A percentile compares a stretch with the other conserved stretches of the same genome.
phyloP scores from a whole-genome alignment of 2,329 filamentous ascomycete species.

The Alternaria alternata region DNA sequence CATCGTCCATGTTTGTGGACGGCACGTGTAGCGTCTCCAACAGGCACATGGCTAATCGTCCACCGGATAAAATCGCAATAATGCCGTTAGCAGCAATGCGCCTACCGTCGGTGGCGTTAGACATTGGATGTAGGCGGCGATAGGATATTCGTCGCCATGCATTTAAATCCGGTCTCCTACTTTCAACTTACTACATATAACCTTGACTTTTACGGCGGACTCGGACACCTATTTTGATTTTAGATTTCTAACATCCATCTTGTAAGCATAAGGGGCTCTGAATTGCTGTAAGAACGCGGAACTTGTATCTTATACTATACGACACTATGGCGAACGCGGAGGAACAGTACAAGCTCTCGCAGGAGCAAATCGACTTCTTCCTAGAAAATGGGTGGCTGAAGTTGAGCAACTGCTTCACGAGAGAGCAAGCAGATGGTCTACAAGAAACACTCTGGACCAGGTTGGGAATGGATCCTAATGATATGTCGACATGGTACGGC shows the following conservation, averaged over 20 bases:
- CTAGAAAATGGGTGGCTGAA: constrained; percentile 65
- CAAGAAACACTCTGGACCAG: constrained; percentile 67
- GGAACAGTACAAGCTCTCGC: constrained; percentile 48
- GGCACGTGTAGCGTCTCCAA: constrained; percentile 20
- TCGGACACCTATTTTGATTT: background rate
- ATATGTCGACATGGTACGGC: constrained; percentile 69
- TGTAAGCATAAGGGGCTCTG: background rate
- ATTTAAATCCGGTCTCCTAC: background rate
- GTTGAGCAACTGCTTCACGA: constrained; percentile 61
- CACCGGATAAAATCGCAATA: constrained; percentile 36
- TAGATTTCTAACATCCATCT: background rate
- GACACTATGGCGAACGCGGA: constrained; percentile 24
- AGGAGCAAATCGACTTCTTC: constrained; percentile 62
- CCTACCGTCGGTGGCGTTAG: constrained; percentile 4
- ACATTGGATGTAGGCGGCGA: background rate
- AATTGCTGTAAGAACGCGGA: background rate
- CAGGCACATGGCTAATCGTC: constrained; percentile 25
- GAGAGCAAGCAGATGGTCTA: constrained; percentile 57
- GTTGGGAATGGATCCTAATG: constrained; percentile 69
- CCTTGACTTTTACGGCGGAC: background rate
- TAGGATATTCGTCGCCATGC: background rate
- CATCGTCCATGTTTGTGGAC: constrained; percentile 2
- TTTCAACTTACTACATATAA: constrained; percentile 9
- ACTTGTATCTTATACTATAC: background rate
- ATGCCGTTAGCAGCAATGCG: constrained; percentile 17